Evolutionary conservation across 306 rosid species (phyloP), one percentile per base, ranked within the genome.

Genomic region (Cucurbita argyrosperma): DNA sequence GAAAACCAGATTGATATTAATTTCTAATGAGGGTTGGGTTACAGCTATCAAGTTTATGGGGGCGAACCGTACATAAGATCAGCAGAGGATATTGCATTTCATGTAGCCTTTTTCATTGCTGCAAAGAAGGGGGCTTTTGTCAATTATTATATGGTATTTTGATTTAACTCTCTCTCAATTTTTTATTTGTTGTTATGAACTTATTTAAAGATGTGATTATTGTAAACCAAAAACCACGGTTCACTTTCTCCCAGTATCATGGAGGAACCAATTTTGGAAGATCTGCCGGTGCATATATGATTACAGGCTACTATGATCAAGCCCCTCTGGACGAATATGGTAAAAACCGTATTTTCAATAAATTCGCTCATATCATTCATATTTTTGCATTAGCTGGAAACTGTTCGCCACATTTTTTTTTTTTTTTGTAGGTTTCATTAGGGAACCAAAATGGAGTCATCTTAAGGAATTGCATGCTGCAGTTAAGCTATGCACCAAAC

Each of bases 121-220:
- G 96, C 98, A 63, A 87, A 82, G 81, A 88, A 92, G 61, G 98
- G 98, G 80, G 88, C 91, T 85, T 92, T 83, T 72, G 69, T 92
- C 73, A 92, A 92, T 69, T 92, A 90, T 70, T 92, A 92, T 75
- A 92, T 92, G 98, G 75, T 73, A 65, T 58, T 55, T 5, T 1
- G 26, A 42, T 35, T 37, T 46, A 52, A 56, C 58, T 57, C 68
- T 21, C 23, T 58, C 45, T 46, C 19, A 38, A 3, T 30, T 30
- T 30, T 30, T 2, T 30, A 30, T 26, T 47, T 19, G 11, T 19
- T 65, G n/a, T 4, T 11, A 42, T 8, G 38, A 18, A 21, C 23
- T 21, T 21, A 21, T 21, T 21, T 21, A 21, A 21, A 21, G 23
- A 21, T 21, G 23, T 21, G 23, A 21, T 21, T 21, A 21, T 21